These are phyloP conservation scores for Hypholoma sublateritium DNA, from an alignment of 768 basidiomycete species.

Conservation along the genomic window DNA sequence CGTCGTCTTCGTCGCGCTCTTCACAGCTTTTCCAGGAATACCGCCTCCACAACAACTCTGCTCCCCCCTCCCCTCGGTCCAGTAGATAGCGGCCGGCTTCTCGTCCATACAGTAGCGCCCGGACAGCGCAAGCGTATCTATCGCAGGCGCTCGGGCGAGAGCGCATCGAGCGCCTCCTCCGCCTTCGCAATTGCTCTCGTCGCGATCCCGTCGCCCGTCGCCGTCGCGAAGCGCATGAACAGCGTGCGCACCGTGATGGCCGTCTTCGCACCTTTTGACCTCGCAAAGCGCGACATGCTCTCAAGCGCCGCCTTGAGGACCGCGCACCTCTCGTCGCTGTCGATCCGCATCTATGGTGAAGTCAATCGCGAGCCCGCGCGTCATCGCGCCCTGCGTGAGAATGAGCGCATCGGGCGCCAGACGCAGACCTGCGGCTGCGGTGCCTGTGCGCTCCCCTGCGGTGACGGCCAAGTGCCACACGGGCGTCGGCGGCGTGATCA, in stretches of 20 bases:
- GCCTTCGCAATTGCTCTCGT: no score
- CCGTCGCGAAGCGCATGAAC: no score
- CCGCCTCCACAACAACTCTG: conserved; percentile 94
- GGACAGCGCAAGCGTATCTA: conserved; percentile 83
- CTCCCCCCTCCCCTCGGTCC: conserved; percentile 99
- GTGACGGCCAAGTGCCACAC: background rate
- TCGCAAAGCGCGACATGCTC: conserved; percentile 90
- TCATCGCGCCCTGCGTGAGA: conserved; percentile 92
- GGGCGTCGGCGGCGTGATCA: background rate
- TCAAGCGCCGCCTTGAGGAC: conserved; percentile 87
- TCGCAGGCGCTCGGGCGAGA: conserved; percentile 67
- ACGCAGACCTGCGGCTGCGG: conserved; percentile 59
- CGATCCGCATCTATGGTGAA: conserved; percentile 90
- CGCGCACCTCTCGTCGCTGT: conserved; percentile 72
- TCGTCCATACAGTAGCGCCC: conserved; percentile 99
- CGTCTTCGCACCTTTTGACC: conserved; percentile 80
- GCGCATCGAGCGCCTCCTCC: conserved; percentile 82
- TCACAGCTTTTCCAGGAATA: conserved; percentile 89
- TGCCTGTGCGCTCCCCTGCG: conserved; percentile 39
- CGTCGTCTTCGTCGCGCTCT: conserved; percentile 91
- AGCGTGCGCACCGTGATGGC: no score
- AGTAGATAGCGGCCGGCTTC: conserved; percentile 99
- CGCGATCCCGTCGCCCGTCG: no score
- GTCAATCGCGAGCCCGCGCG: conserved; percentile 94
- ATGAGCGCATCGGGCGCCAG: conserved; percentile 60